Conservation (phyloP, 2,329 filamentous ascomycete species). For the Colletotrichum australisinense region DNA sequence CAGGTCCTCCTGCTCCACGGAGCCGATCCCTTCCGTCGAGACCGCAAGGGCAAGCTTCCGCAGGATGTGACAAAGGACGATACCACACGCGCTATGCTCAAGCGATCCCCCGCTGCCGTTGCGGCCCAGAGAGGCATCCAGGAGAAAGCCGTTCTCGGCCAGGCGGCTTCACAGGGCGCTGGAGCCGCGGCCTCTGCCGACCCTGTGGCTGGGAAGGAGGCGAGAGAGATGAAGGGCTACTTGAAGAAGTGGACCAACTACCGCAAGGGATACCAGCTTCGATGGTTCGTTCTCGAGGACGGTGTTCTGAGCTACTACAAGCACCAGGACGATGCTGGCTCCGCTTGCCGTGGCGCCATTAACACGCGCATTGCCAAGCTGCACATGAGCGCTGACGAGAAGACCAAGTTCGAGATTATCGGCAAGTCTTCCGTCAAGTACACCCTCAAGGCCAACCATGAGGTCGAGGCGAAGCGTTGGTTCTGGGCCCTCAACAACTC, state of each 20-base stretch:
- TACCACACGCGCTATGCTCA: constrained; percentile 85
- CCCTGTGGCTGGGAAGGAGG: constrained; percentile 81
- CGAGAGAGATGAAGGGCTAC: constrained; percentile 97
- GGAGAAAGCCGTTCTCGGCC: constrained; percentile 94
- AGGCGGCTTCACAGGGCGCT: constrained; percentile 68
- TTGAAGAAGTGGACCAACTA: constrained; percentile 99
- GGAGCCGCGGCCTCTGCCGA: constrained; percentile 66
- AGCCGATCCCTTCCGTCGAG: constrained; percentile 93
- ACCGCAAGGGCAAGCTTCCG: constrained; percentile 93
- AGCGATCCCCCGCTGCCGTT: constrained; percentile 93
- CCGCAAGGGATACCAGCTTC: constrained; percentile 93
- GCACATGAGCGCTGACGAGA: constrained; percentile 97
- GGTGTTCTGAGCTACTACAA: constrained; percentile 99
- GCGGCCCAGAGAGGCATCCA: constrained; percentile 96
- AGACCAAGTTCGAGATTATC: constrained; percentile 96
- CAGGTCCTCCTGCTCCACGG: constrained; percentile 92
- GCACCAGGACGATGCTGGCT: constrained; percentile 96
- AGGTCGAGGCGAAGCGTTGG: constrained; percentile 98
- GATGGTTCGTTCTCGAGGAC: constrained; percentile 98
- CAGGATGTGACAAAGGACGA: constrained; percentile 98
- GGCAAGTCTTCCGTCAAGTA: constrained; percentile 99
- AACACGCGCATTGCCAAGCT: constrained; percentile 97
- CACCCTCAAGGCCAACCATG: constrained; percentile 95
- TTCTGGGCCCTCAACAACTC: constrained; percentile 99
- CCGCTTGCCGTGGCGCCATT: constrained; percentile 95